Evolutionary conservation across 352 stramenopile species (phyloP).

Genomic region (Thalassiosira mediterranea): DNA sequence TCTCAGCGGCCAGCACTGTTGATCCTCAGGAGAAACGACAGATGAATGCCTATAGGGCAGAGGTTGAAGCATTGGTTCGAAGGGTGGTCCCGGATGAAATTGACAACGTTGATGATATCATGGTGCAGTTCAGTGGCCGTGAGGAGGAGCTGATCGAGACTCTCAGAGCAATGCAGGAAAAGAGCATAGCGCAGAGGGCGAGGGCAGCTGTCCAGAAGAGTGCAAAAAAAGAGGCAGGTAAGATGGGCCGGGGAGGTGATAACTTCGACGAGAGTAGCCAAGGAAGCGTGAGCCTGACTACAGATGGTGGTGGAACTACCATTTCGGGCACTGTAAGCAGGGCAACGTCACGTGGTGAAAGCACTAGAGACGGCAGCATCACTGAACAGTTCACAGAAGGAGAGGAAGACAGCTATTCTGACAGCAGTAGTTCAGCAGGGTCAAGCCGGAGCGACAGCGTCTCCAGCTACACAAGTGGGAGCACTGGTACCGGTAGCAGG

Average conservation of each 20-base stretch:
- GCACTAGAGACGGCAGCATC: conserved; percentile 18
- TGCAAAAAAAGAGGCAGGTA: conserved; percentile 29
- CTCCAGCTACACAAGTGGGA: no score
- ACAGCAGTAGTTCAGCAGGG: conserved; percentile 3
- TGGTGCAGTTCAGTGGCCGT: conserved; percentile 39
- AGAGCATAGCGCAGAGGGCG: conserved; percentile 38
- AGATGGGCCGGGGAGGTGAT: neutral
- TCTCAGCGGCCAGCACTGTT: conserved; percentile 3
- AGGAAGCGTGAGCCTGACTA: neutral
- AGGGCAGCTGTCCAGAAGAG: conserved; percentile 30
- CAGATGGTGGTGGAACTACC: no score
- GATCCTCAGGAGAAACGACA: conserved; percentile 25
- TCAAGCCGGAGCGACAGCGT: no score
- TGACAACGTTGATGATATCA: conserved; percentile 50
- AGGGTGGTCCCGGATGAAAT: conserved; percentile 50
- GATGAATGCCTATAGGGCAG: conserved; percentile 24
- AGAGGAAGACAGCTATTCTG: neutral
- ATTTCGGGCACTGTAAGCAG: no score
- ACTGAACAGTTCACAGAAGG: conserved; percentile 18
- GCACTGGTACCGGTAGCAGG: no score
- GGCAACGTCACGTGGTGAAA: no score
- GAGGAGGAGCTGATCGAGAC: conserved; percentile 50
- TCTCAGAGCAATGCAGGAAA: conserved; percentile 43
- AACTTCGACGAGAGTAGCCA: neutral
- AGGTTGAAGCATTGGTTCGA: conserved; percentile 38